phyloP scores from a whole-genome alignment of 163 green algal genomes.

The Volvox carteri region DNA sequence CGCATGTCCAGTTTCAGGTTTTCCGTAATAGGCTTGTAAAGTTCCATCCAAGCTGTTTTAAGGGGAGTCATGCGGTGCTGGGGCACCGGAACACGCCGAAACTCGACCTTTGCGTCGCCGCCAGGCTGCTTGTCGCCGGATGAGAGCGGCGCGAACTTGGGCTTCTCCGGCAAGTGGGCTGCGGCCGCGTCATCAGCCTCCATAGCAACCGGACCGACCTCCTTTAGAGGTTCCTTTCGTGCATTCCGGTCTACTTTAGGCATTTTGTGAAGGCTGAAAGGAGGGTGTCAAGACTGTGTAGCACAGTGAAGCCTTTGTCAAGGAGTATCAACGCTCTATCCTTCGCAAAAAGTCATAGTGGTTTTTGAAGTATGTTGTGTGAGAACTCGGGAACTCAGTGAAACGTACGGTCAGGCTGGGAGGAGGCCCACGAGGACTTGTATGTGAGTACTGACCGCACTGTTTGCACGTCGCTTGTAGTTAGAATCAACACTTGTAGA shows the following conservation, averaged over 20 bases:
- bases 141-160: slow-evolving; percentile 82
- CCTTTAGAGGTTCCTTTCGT: slow-evolving; percentile 70
- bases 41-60: slow-evolving; percentile 95
- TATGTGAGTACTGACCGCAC: background rate
- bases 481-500: background rate
- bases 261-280: slow-evolving; percentile 65
- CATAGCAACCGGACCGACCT: slow-evolving; percentile 64
- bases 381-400: background rate
- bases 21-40: slow-evolving; percentile 98
- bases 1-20: slow-evolving; percentile 99
- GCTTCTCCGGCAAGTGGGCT: slow-evolving; percentile 69
- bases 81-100: slow-evolving; percentile 92
- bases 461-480: background rate
- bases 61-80: slow-evolving; percentile 97
- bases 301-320: background rate
- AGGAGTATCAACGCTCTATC: too few relatives aligned
- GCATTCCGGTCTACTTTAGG: slow-evolving; percentile 83
- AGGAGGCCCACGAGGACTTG: slow-evolving; percentile 1
- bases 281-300: too few relatives aligned
- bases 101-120: slow-evolving; percentile 82
- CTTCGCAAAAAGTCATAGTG: too few relatives aligned
- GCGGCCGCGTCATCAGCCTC: slow-evolving; percentile 57
- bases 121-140: slow-evolving; percentile 73
- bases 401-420: background rate
- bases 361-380: background rate